phyloP scores from a whole-genome alignment of 2,329 filamentous ascomycete genomes.

The Chaetomium sp. region DNA sequence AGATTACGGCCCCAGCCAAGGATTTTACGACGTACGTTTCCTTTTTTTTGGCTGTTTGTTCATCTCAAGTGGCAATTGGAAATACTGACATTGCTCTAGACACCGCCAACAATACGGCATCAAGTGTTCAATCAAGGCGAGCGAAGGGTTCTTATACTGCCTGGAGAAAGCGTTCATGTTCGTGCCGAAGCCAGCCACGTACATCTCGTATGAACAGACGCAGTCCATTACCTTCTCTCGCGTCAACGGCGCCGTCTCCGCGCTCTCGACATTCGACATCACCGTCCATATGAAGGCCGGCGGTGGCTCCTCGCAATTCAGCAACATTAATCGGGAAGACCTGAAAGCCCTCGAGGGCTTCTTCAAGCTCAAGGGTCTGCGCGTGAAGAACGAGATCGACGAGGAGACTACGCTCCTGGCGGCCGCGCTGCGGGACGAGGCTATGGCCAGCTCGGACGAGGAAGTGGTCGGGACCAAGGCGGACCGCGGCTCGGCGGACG shows the following conservation, averaged over 20 bases:
- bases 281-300: conserved; percentile 84
- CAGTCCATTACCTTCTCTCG: conserved; percentile 90
- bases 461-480: conserved; percentile 63
- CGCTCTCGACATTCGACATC: conserved; percentile 94
- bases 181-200: conserved; percentile 95
- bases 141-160: conserved; percentile 94
- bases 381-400: conserved; percentile 97
- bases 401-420: conserved; percentile 80
- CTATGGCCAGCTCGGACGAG: conserved; percentile 77
- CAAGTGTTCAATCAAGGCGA: conserved; percentile 99
- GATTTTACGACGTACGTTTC: conserved; percentile 70
- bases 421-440: conserved; percentile 76
- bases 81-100: conserved; percentile 32
- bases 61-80: background rate
- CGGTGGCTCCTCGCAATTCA: conserved; percentile 88
- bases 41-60: background rate
- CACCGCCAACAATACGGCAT: conserved; percentile 92
- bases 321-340: conserved; percentile 98
- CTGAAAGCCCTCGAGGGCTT: conserved; percentile 94
- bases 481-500: conserved; percentile 86
- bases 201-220: conserved; percentile 92
- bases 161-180: conserved; percentile 99
- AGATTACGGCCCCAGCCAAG: conserved; percentile 86
- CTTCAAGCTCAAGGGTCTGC: conserved; percentile 91
- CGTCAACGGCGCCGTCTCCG: conserved; percentile 87